Evolutionary conservation across 2,329 filamentous ascomycete species (phyloP), one percentile per base, ranked within the genome.

Genomic region (Trichoderma aggressivum): DNA sequence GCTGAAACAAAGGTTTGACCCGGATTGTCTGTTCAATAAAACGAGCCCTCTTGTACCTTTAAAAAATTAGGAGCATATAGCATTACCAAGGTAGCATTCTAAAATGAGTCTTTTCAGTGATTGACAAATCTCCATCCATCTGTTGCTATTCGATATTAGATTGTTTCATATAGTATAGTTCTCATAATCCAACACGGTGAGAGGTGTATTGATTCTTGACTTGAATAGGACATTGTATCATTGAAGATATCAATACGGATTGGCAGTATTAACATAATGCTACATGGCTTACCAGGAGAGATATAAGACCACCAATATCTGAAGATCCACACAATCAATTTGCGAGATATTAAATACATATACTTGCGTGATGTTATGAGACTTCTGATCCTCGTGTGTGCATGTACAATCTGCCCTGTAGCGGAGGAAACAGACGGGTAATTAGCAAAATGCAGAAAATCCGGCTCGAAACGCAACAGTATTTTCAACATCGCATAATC

Each of bases 11-110:
- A 60, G 61, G 30, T 69, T n/a, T 28, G 56, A 69, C 21, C 56
- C 66, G 5, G 36, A 36, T 36, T 36, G 32, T 12, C 4, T 69
- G 12, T 69, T 69, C 18, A 21, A 69, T 21, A 69, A 69, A 18
- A 69, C 66, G 14, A 69, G n/a, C 12, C 66, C 66, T 16, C 50
- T 69, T 36, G 43, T 39, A 10, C 66, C 66, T 21, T 28, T 61
- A 21, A 53, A 24, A 24, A 53, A 53, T 53, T 53, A 34, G 14
- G 12, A 7, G 21, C 60, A 53, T 34, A 53, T 14, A 36, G 16
- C 30, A 12, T 21, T n/a, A 11, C 24, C 10, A 26, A 3, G 16
- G 8, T 24, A 47, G 36, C 59, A 26, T 8, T 18, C 3, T 30
- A 26, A 11, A 28, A 26, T 24, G 12, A 43, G n/a, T 14, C 12